Percentiles rank a stretch among this genome's conserved stretches.
Conservation (phyloP, 495 filamentous ascomycete genomes). For the Cetradonia linearis region DNA sequence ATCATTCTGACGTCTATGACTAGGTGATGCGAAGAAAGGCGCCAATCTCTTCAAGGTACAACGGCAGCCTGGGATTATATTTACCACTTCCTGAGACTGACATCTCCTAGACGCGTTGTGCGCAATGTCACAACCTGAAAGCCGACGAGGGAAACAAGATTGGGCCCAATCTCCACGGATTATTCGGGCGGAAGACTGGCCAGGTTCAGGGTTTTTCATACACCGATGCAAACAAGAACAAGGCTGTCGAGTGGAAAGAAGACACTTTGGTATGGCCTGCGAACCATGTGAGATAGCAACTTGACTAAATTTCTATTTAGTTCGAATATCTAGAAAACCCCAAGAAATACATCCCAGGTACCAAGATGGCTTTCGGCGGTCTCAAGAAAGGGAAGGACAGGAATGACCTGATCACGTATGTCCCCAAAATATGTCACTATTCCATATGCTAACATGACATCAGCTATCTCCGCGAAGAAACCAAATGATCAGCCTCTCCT, state of each 20-base stretch:
- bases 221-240: slow-evolving; percentile 99
- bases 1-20: slow-evolving; percentile 5
- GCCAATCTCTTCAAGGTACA: slow-evolving; percentile 91
- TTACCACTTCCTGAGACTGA: not conserved
- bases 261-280: slow-evolving; percentile 61
- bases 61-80: not conserved
- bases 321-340: slow-evolving; percentile 87
- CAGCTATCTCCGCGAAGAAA: slow-evolving; percentile 27
- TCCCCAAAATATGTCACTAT: not conserved
- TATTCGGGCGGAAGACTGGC: slow-evolving; percentile 94
- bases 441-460: slow-evolving; percentile 8
- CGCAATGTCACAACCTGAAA: slow-evolving; percentile 95
- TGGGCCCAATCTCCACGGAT: slow-evolving; percentile 91
- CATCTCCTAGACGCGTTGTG: slow-evolving; percentile 67
- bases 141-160: slow-evolving; percentile 87
- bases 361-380: slow-evolving; percentile 99
- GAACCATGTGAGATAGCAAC: not conserved
- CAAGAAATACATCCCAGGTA: slow-evolving; percentile 96
- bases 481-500: slow-evolving; percentile 23
- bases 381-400: slow-evolving; percentile 99
- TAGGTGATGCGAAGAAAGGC: slow-evolving; percentile 93
- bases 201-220: slow-evolving; percentile 87
- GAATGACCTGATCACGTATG: slow-evolving; percentile 97
- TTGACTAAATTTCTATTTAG: slow-evolving; percentile 23
- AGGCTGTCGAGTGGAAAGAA: slow-evolving; percentile 83